Base-by-base conservation (phyloP, 257 asterid genomes). In the Sherardia arvensis region DNA sequence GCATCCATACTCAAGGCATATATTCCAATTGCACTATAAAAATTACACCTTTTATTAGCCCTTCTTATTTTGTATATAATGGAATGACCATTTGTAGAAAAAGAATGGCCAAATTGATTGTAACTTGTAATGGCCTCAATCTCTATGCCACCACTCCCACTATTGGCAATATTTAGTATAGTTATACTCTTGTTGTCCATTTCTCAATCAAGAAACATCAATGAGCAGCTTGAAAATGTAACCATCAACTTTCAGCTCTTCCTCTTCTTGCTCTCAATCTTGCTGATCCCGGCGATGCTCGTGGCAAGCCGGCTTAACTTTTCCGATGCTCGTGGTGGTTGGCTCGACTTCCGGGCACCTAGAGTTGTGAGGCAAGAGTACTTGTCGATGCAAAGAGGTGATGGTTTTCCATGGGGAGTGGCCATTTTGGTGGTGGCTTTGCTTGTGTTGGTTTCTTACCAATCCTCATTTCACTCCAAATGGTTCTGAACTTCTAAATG, bases 331-430 rank as follows among this genome's bases (percentile, higher is more conserved):
- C 47, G 17, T 4, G 69, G 64, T 8, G 72, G 70, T 59, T 68
- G 68, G 38, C 75, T 75, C 53, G n/a, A 68, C 72, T 77, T 77
- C 25, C 62, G 79, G 78, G 29, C 64, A 49, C 30, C 78, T 1
- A 70, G 33, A n/a, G 63, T 49, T 6, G 62, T 26, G 36, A 18
- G 74, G 49, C 76, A 21, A 10, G 36, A 33, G 20, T 26, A 57
- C 25, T 22, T 21, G 0, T 33, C 70, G 0, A n/a, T 25, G 53
- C 76, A 64, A 57, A 69, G 51, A 68, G 15, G 62, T 0, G 62
- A 77, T 0, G 84, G 82, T 10, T 88, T 80, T 62, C 84, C 91
- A 0, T 85, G 94, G 96, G 82, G 83, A 14, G 67, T 78, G 71
- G 88, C 85, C 15, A 59, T 71, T 14, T 57, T 84, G 76, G 56